Conservation (phyloP, 208 protist species). For the Leptomonas seymouri region DNA sequence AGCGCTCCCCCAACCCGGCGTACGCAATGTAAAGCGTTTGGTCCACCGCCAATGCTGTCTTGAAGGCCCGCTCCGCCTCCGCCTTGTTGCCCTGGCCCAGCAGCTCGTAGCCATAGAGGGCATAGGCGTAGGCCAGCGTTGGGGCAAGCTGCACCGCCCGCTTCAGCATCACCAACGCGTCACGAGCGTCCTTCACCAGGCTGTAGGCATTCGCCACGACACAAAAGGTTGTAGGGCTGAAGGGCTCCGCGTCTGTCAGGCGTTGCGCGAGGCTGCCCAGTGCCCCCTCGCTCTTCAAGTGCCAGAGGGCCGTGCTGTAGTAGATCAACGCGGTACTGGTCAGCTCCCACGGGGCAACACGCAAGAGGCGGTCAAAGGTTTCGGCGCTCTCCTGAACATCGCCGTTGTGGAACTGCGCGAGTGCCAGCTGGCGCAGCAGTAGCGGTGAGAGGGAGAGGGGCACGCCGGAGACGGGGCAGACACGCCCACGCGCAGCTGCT, state of each 20-base stretch:
- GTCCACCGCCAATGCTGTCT: slow-evolving; percentile 91
- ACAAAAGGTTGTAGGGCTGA: slow-evolving; percentile 87
- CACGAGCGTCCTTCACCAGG: slow-evolving; percentile 94
- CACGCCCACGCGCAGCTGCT: not conserved
- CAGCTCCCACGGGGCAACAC: slow-evolving; percentile 60
- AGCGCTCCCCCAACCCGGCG: slow-evolving; percentile 95
- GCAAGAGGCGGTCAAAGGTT: slow-evolving; percentile 53
- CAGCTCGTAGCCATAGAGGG: slow-evolving; percentile 95
- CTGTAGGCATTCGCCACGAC: slow-evolving; percentile 96
- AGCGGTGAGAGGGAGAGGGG: slow-evolving; percentile 37
- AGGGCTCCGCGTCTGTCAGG: slow-evolving; percentile 87
- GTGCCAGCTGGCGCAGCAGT: slow-evolving; percentile 54
- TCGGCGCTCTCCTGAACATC: slow-evolving; percentile 60
- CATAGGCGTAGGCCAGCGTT: slow-evolving; percentile 93
- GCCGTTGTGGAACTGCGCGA: slow-evolving; percentile 78
- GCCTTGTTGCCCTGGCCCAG: slow-evolving; percentile 93
- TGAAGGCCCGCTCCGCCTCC: slow-evolving; percentile 90
- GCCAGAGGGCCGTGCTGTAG: slow-evolving; percentile 97
- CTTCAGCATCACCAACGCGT: slow-evolving; percentile 94
- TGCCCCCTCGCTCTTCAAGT: slow-evolving; percentile 82
- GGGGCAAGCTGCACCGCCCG: slow-evolving; percentile 90
- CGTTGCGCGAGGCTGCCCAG: slow-evolving; percentile 90
- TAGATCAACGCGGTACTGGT: slow-evolving; percentile 69
- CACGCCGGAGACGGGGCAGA: slow-evolving; percentile 3
- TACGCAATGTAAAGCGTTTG: slow-evolving; percentile 96